phyloP scores from a whole-genome alignment of 192 early-diverging fungal genomes.

The Helicostylum pulchrum region DNA sequence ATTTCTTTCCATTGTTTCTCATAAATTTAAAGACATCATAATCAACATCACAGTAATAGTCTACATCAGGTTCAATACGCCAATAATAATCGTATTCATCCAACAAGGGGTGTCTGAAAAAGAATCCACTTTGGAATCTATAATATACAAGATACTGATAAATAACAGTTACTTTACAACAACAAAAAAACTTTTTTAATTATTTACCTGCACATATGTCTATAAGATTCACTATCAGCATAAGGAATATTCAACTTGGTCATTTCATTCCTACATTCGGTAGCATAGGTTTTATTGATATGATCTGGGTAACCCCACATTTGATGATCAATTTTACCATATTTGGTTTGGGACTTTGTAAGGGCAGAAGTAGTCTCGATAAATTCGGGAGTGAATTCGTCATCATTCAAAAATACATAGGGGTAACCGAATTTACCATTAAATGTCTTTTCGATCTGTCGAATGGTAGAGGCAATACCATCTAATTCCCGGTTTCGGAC shows the following conservation, averaged over 20 bases:
- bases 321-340: slow-evolving; percentile 54
- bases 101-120: slow-evolving; percentile 69
- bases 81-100: slow-evolving; percentile 80
- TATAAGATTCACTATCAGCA: slow-evolving; percentile 64
- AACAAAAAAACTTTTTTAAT: not conserved
- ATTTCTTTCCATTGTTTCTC: slow-evolving; percentile 73
- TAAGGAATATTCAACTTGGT: slow-evolving; percentile 50
- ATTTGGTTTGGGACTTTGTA: slow-evolving; percentile 53
- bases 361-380: slow-evolving; percentile 48
- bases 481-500: slow-evolving; percentile 70
- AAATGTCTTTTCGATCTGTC: slow-evolving; percentile 75
- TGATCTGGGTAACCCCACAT: slow-evolving; percentile 79
- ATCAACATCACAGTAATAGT: slow-evolving; percentile 76
- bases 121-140: slow-evolving; percentile 74
- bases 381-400: slow-evolving; percentile 69
- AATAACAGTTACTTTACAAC: not conserved
- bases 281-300: slow-evolving; percentile 66
- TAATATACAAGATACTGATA: not conserved
- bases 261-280: slow-evolving; percentile 55
- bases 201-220: slow-evolving; percentile 72
- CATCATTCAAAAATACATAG: slow-evolving; percentile 88
- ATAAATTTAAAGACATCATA: slow-evolving; percentile 84
- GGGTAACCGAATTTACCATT: slow-evolving; percentile 80
- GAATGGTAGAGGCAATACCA: slow-evolving; percentile 54
- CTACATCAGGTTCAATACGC: slow-evolving; percentile 83